phyloP scores from a whole-genome alignment of 2,329 filamentous ascomycete genomes.

The Aspergillus sp. region DNA sequence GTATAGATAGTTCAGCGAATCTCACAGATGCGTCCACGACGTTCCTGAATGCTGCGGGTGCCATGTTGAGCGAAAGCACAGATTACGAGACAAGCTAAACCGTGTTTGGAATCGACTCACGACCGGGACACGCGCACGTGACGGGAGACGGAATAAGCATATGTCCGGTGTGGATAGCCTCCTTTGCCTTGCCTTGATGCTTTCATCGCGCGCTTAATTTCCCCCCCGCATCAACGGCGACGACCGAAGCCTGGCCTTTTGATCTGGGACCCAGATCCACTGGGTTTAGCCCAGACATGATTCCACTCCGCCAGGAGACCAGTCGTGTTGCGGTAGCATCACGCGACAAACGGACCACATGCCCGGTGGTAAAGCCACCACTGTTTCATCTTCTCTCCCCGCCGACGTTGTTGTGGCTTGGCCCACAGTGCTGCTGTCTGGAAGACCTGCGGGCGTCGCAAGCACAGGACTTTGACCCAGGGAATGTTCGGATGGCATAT shows the following conservation, averaged over 20 bases:
- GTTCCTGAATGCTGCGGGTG: too few species aligned
- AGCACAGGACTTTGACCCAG: neutral
- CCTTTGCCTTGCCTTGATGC: too few species aligned
- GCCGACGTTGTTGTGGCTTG: conserved; percentile 21
- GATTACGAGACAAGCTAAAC: too few species aligned
- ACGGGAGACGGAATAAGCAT: too few species aligned
- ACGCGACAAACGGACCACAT: neutral
- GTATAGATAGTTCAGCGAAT: too few species aligned
- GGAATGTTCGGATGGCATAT: neutral
- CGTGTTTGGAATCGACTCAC: too few species aligned
- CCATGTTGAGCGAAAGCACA: too few species aligned
- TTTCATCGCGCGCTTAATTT: too few species aligned
- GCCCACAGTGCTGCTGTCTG: conserved; percentile 28
- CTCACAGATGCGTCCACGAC: too few species aligned
- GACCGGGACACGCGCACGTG: too few species aligned
- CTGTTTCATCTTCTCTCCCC: neutral
- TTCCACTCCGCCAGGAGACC: neutral
- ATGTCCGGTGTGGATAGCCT: too few species aligned
- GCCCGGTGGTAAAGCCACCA: neutral
- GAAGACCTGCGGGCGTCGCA: conserved; percentile 22
- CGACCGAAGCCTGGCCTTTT: neutral
- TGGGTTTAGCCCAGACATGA: neutral
- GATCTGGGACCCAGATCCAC: neutral
- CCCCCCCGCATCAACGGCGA: too few species aligned
- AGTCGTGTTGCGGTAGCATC: neutral